These are phyloP conservation scores for Lasiodiplodia sp. DNA, from an alignment of 2,329 filamentous ascomycete species.

Conservation along the genomic window DNA sequence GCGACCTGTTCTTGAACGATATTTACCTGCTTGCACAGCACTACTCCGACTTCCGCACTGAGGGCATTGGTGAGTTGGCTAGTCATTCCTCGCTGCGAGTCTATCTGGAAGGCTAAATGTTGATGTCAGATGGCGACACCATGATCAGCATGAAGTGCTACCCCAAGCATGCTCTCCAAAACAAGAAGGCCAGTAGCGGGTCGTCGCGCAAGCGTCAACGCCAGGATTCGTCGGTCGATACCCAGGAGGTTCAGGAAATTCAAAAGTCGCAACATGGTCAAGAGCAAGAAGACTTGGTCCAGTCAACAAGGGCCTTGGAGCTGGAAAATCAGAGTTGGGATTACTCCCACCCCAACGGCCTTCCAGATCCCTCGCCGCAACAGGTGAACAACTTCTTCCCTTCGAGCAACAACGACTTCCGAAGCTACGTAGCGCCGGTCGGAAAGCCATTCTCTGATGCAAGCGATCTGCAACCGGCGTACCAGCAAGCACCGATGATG, in stretches of 20 bases:
- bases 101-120: conserved; percentile 3
- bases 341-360: conserved; percentile 11
- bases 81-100: not conserved
- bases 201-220: conserved; percentile 21
- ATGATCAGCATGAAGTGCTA: conserved; percentile 23
- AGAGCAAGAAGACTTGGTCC: conserved; percentile 20
- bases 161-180: conserved; percentile 29
- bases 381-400: conserved; percentile 18
- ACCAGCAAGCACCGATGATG: conserved; percentile 24
- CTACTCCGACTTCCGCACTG: conserved; percentile 25
- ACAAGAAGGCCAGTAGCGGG: conserved; percentile 4
- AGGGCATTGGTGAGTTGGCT: conserved; percentile 28
- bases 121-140: conserved; percentile 19
- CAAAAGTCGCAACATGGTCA: not conserved
- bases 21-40: conserved; percentile 27
- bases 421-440: not conserved
- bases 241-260: conserved; percentile 13
- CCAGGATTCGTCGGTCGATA: conserved; percentile 21
- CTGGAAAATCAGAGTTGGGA: conserved; percentile 22
- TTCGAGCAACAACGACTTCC: conserved; percentile 1
- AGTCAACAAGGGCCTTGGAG: conserved; percentile 20
- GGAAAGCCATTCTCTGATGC: conserved; percentile 1
- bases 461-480: conserved; percentile 17
- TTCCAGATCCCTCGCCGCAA: conserved; percentile 10
- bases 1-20: conserved; percentile 24